phyloP scores from a whole-genome alignment of 225 moss, liverwort and hornwort species.

The Sphagnum tenellum region DNA sequence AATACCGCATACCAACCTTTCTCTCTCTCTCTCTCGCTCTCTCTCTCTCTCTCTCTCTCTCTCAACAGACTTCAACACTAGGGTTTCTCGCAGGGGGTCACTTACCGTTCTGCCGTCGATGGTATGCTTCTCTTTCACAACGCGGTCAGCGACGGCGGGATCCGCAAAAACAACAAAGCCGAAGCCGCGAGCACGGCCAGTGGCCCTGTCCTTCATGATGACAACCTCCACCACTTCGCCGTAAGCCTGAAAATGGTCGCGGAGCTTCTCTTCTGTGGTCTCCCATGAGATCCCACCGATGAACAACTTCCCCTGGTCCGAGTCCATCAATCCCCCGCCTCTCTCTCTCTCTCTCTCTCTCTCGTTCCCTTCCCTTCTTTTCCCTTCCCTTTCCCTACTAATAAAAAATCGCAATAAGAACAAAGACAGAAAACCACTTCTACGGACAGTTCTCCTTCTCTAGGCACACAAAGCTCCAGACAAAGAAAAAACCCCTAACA shows the following conservation, averaged over 20 bases:
- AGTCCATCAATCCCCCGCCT: constrained; percentile 16
- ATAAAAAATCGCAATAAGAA: no score
- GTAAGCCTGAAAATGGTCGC: constrained; percentile 41
- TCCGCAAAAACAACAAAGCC: constrained; percentile 47
- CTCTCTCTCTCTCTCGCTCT: no score
- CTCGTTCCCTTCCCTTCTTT: no score
- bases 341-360: no score
- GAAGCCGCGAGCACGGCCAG: constrained; percentile 42
- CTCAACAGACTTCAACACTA: no score
- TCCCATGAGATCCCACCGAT: constrained; percentile 57
- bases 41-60: not conserved
- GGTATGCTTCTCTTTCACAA: constrained; percentile 45
- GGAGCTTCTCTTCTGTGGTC: constrained; percentile 41
- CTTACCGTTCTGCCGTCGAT: constrained; percentile 48
- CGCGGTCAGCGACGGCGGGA: constrained; percentile 39
- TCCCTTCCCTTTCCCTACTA: no score
- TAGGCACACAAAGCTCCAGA: no score
- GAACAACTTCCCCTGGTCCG: constrained; percentile 51
- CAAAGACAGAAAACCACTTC: no score
- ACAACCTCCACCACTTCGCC: constrained; percentile 47
- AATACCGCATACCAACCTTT: not conserved
- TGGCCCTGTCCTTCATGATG: constrained; percentile 53
- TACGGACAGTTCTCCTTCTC: no score
- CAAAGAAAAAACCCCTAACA: no score
- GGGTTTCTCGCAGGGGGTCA: not conserved